Conservation (phyloP, 2,329 filamentous ascomycete genomes). For the Nothophaeocryptopus gaeumannii region DNA sequence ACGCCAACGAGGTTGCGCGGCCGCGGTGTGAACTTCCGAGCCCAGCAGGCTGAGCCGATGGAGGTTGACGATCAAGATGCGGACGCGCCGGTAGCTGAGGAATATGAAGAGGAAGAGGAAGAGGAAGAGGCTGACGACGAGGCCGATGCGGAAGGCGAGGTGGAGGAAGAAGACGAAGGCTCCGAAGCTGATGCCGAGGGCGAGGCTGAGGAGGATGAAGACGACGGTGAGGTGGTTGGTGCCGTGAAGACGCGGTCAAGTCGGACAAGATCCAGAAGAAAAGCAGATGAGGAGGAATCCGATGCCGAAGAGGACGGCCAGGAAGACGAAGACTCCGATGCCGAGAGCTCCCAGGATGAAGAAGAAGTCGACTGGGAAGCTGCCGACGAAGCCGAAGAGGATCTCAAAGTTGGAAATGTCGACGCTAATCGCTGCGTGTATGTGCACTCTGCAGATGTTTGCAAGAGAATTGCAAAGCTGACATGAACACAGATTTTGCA, state of each 20-base stretch:
- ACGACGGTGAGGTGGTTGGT: constrained; percentile 42
- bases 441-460: constrained; percentile 34
- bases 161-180: constrained; percentile 29
- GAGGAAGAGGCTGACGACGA: constrained; percentile 33
- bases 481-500: constrained; percentile 65
- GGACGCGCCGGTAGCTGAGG: constrained; percentile 30
- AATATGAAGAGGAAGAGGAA: constrained; percentile 25
- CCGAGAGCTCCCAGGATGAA: constrained; percentile 51
- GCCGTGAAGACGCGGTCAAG: constrained; percentile 37
- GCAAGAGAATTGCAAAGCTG: too few species aligned
- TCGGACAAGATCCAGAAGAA: constrained; percentile 34
- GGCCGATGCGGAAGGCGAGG: constrained; percentile 38
- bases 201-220: constrained; percentile 48
- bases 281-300: constrained; percentile 36
- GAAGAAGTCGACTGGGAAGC: constrained; percentile 52
- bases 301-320: constrained; percentile 39
- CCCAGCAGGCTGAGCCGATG: constrained; percentile 23
- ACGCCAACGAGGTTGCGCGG: constrained; percentile 35
- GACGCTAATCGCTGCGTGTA: constrained; percentile 64
- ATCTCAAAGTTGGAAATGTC: constrained; percentile 50
- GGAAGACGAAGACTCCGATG: constrained; percentile 32
- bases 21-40: constrained; percentile 33
- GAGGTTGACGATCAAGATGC: constrained; percentile 25
- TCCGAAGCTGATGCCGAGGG: constrained; percentile 52
- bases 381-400: constrained; percentile 54